Evolutionary conservation across 345 rosid species (phyloP).

Genomic region (Jatropha curcas): DNA sequence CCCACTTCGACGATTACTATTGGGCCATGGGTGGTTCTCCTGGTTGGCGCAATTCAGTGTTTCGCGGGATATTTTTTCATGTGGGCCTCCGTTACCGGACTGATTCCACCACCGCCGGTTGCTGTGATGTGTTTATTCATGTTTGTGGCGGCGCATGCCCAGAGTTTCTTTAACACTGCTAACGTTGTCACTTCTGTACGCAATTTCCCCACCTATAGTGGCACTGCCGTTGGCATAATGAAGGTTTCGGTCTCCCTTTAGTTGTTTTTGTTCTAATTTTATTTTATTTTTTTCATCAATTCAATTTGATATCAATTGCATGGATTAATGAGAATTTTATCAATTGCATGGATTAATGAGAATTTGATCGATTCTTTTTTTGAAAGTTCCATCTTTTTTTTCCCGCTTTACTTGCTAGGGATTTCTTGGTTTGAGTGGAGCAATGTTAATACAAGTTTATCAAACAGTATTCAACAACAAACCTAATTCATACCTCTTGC

Average conservation of each 20-base stretch:
- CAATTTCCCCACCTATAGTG: constrained; percentile 36
- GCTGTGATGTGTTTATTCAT: constrained; percentile 35
- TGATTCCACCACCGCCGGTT: constrained; percentile 42
- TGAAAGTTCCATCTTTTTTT: neutral
- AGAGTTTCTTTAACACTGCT: constrained; percentile 43
- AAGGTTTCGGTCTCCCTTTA: constrained; percentile 38
- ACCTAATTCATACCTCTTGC: constrained; percentile 40
- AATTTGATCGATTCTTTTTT: neutral
- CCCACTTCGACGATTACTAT: neutral
- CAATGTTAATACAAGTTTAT: constrained; percentile 52
- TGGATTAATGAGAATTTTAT: neutral
- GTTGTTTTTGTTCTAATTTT: neutral
- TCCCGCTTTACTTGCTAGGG: constrained; percentile 36
- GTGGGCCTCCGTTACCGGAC: constrained; percentile 62
- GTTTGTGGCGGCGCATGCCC: constrained; percentile 38
- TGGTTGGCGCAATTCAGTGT: constrained; percentile 52
- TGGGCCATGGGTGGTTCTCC: constrained; percentile 69
- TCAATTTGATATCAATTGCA: neutral
- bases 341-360: neutral
- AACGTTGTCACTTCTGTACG: constrained; percentile 34
- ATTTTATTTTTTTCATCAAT: neutral
- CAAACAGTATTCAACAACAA: constrained; percentile 38
- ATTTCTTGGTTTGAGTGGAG: constrained; percentile 54
- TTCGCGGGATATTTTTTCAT: constrained; percentile 62
- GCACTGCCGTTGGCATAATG: constrained; percentile 43